phyloP scores from a whole-genome alignment of 257 asterid genomes.

The Solanum rostratum region DNA sequence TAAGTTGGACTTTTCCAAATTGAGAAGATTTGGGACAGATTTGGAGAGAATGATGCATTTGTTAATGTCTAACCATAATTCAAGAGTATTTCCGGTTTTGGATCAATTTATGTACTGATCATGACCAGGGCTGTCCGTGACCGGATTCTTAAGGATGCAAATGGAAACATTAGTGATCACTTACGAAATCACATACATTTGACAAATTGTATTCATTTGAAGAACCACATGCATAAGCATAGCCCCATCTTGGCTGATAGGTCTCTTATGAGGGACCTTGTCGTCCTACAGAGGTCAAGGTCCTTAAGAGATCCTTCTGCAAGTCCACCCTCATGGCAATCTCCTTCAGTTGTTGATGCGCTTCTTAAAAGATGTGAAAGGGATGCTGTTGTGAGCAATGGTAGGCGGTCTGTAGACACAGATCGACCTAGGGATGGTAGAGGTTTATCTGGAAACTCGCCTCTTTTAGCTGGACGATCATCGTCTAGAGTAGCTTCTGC shows the following conservation, averaged over 20 bases:
- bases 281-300: conserved; percentile 69
- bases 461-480: conserved; percentile 17
- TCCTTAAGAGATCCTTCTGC: conserved; percentile 85
- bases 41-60: conserved; percentile 20
- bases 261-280: conserved; percentile 80
- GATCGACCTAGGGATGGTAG: conserved; percentile 27
- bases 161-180: conserved; percentile 71
- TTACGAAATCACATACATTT: conserved; percentile 86
- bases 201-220: conserved; percentile 96
- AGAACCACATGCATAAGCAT: conserved; percentile 93
- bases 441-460: conserved; percentile 37
- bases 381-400: conserved; percentile 29
- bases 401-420: conserved; percentile 39
- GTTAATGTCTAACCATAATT: conserved; percentile 17
- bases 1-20: not conserved
- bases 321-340: conserved; percentile 57
- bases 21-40: conserved; percentile 13
- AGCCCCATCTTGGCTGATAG: conserved; percentile 74
- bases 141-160: conserved; percentile 79
- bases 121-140: conserved; percentile 89
- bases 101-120: conserved; percentile 40
- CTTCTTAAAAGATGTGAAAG: conserved; percentile 28
- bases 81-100: conserved; percentile 11
- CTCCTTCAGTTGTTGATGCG: conserved; percentile 29
- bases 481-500: conserved; percentile 11